Evolutionary conservation across 2,329 filamentous ascomycete genomes (phyloP), one percentile per base, ranked within the genome.

Genomic region (Colletotrichum aenigma): DNA sequence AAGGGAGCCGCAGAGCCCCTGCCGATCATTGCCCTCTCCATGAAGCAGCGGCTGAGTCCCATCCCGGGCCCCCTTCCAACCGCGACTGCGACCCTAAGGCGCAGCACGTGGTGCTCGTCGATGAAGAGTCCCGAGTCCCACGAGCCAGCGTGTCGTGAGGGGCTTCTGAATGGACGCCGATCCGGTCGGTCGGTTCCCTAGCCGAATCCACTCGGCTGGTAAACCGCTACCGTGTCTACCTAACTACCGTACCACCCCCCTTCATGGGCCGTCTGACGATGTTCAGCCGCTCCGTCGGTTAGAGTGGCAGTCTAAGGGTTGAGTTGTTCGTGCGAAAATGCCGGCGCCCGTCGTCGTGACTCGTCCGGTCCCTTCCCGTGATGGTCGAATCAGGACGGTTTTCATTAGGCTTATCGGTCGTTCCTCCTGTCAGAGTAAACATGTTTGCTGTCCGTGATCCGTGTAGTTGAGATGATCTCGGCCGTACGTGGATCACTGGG

Each of bases 41-140:
- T 67, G 69, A 64, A 34, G 72, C 69, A 36, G 43, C 62, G 69
- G 69, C 69, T 43, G 26, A 32, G 26, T 56, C 15, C 58, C 8
- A 26, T 32, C 55, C 52, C 68, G 28, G 36, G 13, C 10, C 24
- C 36, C 55, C 36, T 15, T 64, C 16, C 65, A 30, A 58, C 58
- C 58, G 26, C 13, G 56, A 13, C 43, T 43, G 26, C 15, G 2
- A 24, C 43, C 36, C n/a, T 36, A 75, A 48, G 69, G 58, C 73
- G 70, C 56, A 67, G 69, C 73, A 75, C 69, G 69, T 75, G 56
- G 62, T 48, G 10, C 28, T 66, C 7, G 10, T 30, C 62, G n/a
- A 38, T 26, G n/a, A 21, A n/a, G 30, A 16, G 15, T 24, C 36
- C 21, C 4, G 21, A 43, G 28, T 21, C 21, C 38, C 64, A 38